These are phyloP conservation scores for Barnettozyma sucrosica DNA, from an alignment of 805 yeast genomes.

Conservation along the genomic window DNA sequence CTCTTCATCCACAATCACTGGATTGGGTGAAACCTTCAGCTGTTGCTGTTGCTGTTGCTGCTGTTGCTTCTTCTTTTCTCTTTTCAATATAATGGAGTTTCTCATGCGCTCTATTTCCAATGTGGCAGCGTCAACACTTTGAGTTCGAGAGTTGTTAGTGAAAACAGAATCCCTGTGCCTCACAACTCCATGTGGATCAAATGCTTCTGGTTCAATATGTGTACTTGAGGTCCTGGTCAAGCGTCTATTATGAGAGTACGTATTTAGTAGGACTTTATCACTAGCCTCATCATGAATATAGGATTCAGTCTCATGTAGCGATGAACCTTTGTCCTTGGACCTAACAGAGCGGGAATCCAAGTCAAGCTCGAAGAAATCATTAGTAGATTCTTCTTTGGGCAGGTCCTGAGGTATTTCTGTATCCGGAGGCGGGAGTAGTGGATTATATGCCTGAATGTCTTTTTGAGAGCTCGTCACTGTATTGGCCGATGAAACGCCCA, in stretches of 20 bases:
- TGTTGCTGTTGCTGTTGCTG: slow-evolving; percentile 10
- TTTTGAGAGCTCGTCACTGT: not conserved
- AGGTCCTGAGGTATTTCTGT: not conserved
- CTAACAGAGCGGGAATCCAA: not conserved
- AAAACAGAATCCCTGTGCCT: slow-evolving; percentile 14
- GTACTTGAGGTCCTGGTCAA: slow-evolving; percentile 11
- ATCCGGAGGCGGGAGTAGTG: not conserved
- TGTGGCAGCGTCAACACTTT: slow-evolving; percentile 32
- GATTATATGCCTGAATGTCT: not conserved
- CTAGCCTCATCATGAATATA: slow-evolving; percentile 31
- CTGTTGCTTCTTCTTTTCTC: slow-evolving; percentile 33
- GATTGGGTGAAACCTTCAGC: slow-evolving; percentile 17
- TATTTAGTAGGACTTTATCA: slow-evolving; percentile 31
- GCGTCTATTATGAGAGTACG: slow-evolving; percentile 20
- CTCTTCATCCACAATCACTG: slow-evolving; percentile 41
- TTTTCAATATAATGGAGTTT: slow-evolving; percentile 38
- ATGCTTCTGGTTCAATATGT: not conserved
- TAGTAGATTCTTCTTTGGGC: not conserved
- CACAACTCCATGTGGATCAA: not conserved
- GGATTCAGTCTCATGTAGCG: slow-evolving; percentile 26
- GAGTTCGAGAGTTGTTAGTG: slow-evolving; percentile 21
- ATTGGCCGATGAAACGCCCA: not conserved
- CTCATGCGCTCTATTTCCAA: slow-evolving; percentile 47
- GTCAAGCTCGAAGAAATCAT: not conserved
- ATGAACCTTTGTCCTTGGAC: not conserved